Evolutionary conservation across 2,329 filamentous ascomycete species (phyloP).

Genomic region (Lasiodiplodia sp.): DNA sequence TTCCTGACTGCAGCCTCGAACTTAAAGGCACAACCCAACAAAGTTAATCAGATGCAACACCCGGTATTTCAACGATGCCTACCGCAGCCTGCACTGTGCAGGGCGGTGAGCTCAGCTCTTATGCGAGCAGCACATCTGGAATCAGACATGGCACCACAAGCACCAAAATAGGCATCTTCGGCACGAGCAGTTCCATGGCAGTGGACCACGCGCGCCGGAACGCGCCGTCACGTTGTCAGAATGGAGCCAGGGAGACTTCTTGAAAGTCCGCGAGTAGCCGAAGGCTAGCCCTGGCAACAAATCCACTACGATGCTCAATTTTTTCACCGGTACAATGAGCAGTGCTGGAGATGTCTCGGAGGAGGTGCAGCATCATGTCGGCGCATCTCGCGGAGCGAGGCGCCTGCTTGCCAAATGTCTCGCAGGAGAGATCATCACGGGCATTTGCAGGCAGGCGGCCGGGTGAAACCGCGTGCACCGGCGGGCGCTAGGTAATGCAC

Average conservation of each 20-base stretch:
- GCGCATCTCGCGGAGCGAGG: background rate
- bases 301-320: background rate
- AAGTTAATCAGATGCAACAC: background rate
- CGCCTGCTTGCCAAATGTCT: background rate
- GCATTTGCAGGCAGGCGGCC: background rate
- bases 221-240: slow-evolving; percentile 20
- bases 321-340: background rate
- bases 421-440: background rate
- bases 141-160: background rate
- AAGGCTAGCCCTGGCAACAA: background rate
- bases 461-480: slow-evolving; percentile 20
- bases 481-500: slow-evolving; percentile 18
- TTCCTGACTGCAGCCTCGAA: background rate
- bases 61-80: background rate
- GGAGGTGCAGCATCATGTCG: slow-evolving; percentile 1
- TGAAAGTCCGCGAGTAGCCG: slow-evolving; percentile 20
- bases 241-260: slow-evolving; percentile 9
- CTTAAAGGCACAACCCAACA: too few relatives aligned
- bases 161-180: background rate
- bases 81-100: background rate
- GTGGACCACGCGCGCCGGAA: slow-evolving; percentile 9
- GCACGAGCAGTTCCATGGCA: background rate
- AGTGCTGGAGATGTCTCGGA: slow-evolving; percentile 19
- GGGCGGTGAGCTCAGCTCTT: background rate
- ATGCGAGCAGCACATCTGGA: background rate